Percentiles rank a stretch among this genome's conserved stretches.
Conservation (phyloP, 768 basidiomycete species). For the Suillus variegatus region DNA sequence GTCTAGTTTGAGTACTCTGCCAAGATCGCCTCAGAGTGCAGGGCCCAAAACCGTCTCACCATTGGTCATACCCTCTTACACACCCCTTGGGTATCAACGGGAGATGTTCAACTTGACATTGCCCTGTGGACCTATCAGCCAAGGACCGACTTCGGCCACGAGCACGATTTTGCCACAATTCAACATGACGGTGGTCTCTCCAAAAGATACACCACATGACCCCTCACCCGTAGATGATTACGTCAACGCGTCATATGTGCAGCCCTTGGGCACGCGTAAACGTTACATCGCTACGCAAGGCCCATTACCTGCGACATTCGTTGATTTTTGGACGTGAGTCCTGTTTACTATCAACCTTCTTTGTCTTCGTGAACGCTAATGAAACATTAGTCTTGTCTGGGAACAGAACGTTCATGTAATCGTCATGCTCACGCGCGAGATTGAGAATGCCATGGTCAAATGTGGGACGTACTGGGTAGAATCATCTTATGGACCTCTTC, state of each 20-base stretch:
- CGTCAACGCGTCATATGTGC: slow-evolving; percentile 93
- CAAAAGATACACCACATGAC: slow-evolving; percentile 9
- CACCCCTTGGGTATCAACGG: neutral
- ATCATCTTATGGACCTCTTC: slow-evolving; percentile 68
- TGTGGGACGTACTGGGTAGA: slow-evolving; percentile 90
- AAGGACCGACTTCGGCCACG: neutral
- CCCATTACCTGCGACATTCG: slow-evolving; percentile 84
- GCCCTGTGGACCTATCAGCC: neutral
- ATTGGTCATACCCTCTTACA: neutral
- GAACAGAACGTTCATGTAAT: slow-evolving; percentile 95
- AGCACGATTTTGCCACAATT: neutral
- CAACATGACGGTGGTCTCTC: neutral
- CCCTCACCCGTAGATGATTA: slow-evolving; percentile 74
- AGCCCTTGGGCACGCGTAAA: slow-evolving; percentile 77
- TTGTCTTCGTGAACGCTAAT: neutral
- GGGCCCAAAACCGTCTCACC: neutral
- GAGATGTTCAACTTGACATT: slow-evolving; percentile 1
- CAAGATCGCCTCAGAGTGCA: neutral
- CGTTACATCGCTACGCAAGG: slow-evolving; percentile 97
- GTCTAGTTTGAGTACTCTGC: neutral
- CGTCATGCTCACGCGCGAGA: slow-evolving; percentile 93
- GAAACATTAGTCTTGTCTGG: slow-evolving; percentile 69
- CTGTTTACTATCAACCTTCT: neutral
- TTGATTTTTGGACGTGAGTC: slow-evolving; percentile 93
- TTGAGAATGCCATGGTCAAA: slow-evolving; percentile 86